Conservation (phyloP, 495 filamentous ascomycete species). For the Sordaria brevicollis region DNA sequence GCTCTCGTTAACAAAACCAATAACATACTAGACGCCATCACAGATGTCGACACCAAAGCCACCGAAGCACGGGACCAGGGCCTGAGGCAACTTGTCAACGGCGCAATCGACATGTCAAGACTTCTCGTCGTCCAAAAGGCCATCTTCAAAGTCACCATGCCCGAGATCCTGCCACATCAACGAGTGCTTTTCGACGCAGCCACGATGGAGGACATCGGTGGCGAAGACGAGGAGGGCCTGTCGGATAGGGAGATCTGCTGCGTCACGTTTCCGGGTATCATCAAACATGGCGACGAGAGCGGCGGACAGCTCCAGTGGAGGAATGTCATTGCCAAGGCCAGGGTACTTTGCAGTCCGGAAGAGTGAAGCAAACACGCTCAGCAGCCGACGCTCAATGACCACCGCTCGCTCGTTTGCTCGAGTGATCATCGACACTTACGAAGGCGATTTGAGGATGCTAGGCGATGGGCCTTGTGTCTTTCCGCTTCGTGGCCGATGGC, state of each 20-base stretch:
- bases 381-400: conserved; percentile 1
- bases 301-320: conserved; percentile 40
- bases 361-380: not conserved
- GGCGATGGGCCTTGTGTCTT: not conserved
- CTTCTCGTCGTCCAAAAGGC: conserved; percentile 44
- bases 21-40: conserved; percentile 30
- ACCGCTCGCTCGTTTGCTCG: not conserved
- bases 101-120: conserved; percentile 39
- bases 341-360: conserved; percentile 42
- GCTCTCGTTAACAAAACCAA: conserved; percentile 28
- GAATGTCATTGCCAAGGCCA: conserved; percentile 46
- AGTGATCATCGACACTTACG: too few relatives aligned
- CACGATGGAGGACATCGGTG: conserved; percentile 48
- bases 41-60: conserved; percentile 16
- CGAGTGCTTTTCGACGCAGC: conserved; percentile 35
- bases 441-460: not conserved
- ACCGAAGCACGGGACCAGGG: conserved; percentile 37
- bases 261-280: conserved; percentile 43
- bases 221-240: conserved; percentile 41
- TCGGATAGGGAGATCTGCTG: conserved; percentile 34
- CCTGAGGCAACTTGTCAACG: conserved; percentile 32
- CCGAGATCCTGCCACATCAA: conserved; percentile 37
- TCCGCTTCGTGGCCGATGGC: not conserved
- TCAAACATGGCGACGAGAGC: conserved; percentile 46
- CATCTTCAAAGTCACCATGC: conserved; percentile 40